Evolutionary conservation across 495 filamentous ascomycete species (phyloP).

Genomic region (Jackrogersella multiformis): DNA sequence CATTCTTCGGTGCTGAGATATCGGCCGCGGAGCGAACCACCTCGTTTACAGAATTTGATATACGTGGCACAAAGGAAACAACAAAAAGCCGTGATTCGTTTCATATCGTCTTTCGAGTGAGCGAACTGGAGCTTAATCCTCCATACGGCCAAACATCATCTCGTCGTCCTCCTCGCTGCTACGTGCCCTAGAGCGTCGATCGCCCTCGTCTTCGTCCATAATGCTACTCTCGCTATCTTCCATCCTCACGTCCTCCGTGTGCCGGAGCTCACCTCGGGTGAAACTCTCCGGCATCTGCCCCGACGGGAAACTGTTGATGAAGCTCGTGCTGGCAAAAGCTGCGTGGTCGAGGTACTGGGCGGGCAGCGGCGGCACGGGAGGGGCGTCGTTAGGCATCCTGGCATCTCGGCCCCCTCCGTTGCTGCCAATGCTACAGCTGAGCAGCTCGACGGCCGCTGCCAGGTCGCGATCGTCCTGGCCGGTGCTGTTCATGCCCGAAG

Average conservation of each 20-base stretch:
- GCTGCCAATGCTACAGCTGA: conserved; percentile 90
- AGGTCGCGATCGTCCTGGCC: conserved; percentile 80
- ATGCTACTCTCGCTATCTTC: conserved; percentile 70
- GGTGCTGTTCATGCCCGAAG: conserved; percentile 68
- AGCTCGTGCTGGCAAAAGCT: conserved; percentile 56
- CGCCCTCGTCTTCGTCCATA: conserved; percentile 83
- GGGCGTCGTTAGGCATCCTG: conserved; percentile 76
- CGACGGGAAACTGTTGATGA: conserved; percentile 63
- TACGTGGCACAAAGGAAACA: conserved; percentile 59
- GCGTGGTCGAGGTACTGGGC: conserved; percentile 69
- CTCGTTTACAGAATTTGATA: conserved; percentile 55
- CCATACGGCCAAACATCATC: conserved; percentile 91
- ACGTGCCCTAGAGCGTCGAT: conserved; percentile 67
- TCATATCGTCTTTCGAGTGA: conserved; percentile 35
- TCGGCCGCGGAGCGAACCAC: conserved; percentile 64
- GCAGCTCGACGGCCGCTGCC: conserved; percentile 87
- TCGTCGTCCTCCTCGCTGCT: conserved; percentile 94
- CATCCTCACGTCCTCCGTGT: conserved; percentile 70
- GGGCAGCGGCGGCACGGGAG: conserved; percentile 86
- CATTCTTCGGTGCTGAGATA: conserved; percentile 68
- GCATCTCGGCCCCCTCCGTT: conserved; percentile 69
- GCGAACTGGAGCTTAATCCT: conserved; percentile 68
- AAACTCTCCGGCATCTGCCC: conserved; percentile 61
- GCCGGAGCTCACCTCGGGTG: conserved; percentile 56
- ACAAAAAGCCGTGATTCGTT: conserved; percentile 41